A percentile compares a stretch with the other conserved stretches of the same genome.
Conservation (phyloP, 495 filamentous ascomycete genomes). For the Letharia lupina region DNA sequence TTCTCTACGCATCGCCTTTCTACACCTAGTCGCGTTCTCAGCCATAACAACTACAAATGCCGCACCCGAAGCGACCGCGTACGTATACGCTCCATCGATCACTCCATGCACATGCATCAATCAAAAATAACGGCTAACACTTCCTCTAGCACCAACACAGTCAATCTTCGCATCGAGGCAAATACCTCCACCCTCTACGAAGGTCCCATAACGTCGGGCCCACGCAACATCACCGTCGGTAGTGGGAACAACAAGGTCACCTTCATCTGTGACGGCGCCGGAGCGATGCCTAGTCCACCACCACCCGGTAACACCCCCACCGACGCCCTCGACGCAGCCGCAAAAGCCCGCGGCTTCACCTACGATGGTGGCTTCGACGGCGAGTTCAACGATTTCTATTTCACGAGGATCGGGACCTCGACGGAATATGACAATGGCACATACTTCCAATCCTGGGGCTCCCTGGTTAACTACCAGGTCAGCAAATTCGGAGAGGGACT, state of each 20-base stretch:
- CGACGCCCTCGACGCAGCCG: slow-evolving; percentile 18
- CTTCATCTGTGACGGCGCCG: slow-evolving; percentile 10
- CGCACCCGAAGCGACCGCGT: too few species aligned
- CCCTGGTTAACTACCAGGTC: slow-evolving; percentile 15
- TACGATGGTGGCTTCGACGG: slow-evolving; percentile 10
- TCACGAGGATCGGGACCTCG: not conserved
- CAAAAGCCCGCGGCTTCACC: slow-evolving; percentile 8
- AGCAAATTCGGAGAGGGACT: not conserved
- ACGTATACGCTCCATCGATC: too few species aligned
- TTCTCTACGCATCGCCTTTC: too few species aligned
- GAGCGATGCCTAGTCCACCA: slow-evolving; percentile 4
- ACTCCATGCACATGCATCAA: too few species aligned
- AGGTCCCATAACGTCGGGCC: slow-evolving; percentile 19
- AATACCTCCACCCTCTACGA: slow-evolving; percentile 13
- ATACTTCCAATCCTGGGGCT: not conserved
- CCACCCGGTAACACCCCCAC: slow-evolving; percentile 12
- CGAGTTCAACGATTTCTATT: slow-evolving; percentile 16
- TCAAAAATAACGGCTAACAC: too few species aligned
- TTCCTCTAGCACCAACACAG: not conserved
- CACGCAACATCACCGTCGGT: slow-evolving; percentile 13
- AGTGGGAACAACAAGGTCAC: not conserved
- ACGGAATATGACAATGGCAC: not conserved
- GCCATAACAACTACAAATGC: too few species aligned
- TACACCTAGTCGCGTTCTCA: too few species aligned
- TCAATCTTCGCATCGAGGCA: slow-evolving; percentile 17